phyloP scores from a whole-genome alignment of 2,329 filamentous ascomycete species.

The Corynespora cassiicola region DNA sequence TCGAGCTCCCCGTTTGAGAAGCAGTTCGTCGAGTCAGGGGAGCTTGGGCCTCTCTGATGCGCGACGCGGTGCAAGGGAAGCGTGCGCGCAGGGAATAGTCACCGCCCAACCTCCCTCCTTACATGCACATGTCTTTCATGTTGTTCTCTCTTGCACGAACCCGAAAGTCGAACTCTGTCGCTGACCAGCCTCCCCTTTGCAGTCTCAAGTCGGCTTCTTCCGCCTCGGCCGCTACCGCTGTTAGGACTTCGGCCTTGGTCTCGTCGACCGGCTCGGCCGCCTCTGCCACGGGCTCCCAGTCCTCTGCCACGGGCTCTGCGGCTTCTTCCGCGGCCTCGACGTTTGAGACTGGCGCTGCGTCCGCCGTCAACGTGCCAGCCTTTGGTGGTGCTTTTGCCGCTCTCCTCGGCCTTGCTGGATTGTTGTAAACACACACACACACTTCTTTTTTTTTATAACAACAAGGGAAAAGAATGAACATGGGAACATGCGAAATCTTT shows the following conservation, averaged over 20 bases:
- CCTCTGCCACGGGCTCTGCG: slow-evolving; percentile 3
- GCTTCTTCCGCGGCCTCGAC: slow-evolving; percentile 7
- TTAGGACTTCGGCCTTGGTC: slow-evolving; percentile 3
- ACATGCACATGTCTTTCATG: too few species aligned
- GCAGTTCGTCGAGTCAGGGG: too few species aligned
- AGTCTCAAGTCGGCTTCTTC: slow-evolving; percentile 12
- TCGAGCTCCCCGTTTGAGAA: too few species aligned
- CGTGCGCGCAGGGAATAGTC: not conserved
- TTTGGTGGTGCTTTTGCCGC: slow-evolving; percentile 23
- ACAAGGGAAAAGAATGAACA: not conserved
- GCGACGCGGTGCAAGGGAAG: not conserved
- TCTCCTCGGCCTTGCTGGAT: slow-evolving; percentile 23
- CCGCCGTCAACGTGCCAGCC: slow-evolving; percentile 14
- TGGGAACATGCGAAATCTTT: not conserved
- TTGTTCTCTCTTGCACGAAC: too few species aligned
- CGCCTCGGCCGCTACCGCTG: slow-evolving; percentile 11
- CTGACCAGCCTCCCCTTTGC: not conserved
- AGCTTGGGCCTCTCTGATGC: too few species aligned
- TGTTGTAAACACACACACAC: slow-evolving; percentile 13
- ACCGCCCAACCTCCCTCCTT: too few species aligned
- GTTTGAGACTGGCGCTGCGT: slow-evolving; percentile 17
- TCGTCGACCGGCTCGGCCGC: slow-evolving; percentile 3
- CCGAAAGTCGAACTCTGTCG: too few species aligned
- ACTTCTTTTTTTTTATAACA: not conserved
- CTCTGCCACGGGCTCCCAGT: slow-evolving; percentile 1